These are phyloP conservation scores for Mortierella sp. DNA, from an alignment of 371 early-diverging fungal genomes.

Conservation along the genomic window DNA sequence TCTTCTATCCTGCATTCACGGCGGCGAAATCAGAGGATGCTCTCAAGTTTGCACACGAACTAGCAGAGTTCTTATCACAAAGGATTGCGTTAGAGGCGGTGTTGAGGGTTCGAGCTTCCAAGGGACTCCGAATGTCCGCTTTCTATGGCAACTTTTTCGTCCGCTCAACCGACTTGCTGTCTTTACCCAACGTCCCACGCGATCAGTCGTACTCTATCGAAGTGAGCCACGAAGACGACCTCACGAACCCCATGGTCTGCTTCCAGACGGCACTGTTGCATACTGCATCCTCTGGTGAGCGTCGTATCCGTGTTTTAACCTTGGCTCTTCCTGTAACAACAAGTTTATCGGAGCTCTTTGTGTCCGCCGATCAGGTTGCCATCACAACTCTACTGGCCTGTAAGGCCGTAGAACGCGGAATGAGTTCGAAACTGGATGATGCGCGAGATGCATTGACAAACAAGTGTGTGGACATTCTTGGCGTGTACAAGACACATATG, in stretches of 20 bases:
- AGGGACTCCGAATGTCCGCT: constrained; percentile 83
- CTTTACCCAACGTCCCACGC: constrained; percentile 94
- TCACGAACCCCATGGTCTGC: constrained; percentile 83
- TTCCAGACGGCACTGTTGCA: constrained; percentile 98
- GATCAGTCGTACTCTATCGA: constrained; percentile 95
- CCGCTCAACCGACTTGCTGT: constrained; percentile 93
- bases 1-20: constrained; percentile 96
- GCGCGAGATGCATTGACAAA: constrained; percentile 93
- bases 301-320: constrained; percentile 97
- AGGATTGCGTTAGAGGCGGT: constrained; percentile 95
- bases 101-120: constrained; percentile 94
- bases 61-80: constrained; percentile 84
- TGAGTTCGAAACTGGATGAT: constrained; percentile 91
- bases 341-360: constrained; percentile 83
- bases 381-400: constrained; percentile 83
- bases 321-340: constrained; percentile 89
- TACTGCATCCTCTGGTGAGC: constrained; percentile 85
- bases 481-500: constrained; percentile 86
- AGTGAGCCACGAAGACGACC: constrained; percentile 84
- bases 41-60: constrained; percentile 88
- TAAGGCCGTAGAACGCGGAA: constrained; percentile 90
- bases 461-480: constrained; percentile 87
- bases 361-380: constrained; percentile 87
- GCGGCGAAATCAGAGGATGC: constrained; percentile 88
- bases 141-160: constrained; percentile 98